These are phyloP conservation scores for Papiliotrema terrestris DNA, from an alignment of 1,284 basidiomycete genomes.

Conservation along the genomic window DNA sequence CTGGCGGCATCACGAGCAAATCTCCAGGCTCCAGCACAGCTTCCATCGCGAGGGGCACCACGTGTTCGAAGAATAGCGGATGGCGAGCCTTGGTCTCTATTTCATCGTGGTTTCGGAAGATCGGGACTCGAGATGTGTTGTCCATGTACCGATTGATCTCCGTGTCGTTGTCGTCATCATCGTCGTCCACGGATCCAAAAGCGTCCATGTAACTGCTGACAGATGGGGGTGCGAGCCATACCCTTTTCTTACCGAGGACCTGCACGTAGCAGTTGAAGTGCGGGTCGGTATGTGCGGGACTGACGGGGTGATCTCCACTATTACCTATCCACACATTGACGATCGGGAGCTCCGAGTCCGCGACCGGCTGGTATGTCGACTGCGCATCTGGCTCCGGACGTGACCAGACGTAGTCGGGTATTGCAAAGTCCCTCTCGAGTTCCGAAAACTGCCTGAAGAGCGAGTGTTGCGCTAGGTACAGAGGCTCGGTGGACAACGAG, in stretches of 20 bases:
- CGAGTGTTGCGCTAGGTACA: conserved; percentile 91
- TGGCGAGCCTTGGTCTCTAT: background rate
- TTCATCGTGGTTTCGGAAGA: conserved; percentile 24
- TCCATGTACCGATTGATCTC: conserved; percentile 48
- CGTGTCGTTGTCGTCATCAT: conserved; percentile 32
- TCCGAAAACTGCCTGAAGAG: conserved; percentile 79
- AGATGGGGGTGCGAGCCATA: conserved; percentile 85
- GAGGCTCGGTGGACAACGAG: conserved; percentile 15
- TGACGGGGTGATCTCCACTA: conserved; percentile 58
- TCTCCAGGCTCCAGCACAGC: conserved; percentile 74
- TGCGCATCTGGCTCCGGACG: conserved; percentile 52
- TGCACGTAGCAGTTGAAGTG: conserved; percentile 91
- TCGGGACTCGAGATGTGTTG: conserved; percentile 50
- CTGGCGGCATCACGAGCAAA: conserved; percentile 77
- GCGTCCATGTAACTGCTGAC: conserved; percentile 56
- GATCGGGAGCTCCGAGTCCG: conserved; percentile 61
- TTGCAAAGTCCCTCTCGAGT: conserved; percentile 66
- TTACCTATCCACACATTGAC: conserved; percentile 90
- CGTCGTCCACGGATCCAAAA: conserved; percentile 34
- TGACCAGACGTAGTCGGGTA: conserved; percentile 86
- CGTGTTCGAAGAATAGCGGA: conserved; percentile 57
- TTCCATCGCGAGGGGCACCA: conserved; percentile 62
- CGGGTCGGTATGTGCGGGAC: conserved; percentile 93
- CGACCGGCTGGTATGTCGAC: conserved; percentile 49
- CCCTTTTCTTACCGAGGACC: conserved; percentile 78